phyloP scores from a whole-genome alignment of 352 stramenopile genomes.

The Phytophthora tubulina region DNA sequence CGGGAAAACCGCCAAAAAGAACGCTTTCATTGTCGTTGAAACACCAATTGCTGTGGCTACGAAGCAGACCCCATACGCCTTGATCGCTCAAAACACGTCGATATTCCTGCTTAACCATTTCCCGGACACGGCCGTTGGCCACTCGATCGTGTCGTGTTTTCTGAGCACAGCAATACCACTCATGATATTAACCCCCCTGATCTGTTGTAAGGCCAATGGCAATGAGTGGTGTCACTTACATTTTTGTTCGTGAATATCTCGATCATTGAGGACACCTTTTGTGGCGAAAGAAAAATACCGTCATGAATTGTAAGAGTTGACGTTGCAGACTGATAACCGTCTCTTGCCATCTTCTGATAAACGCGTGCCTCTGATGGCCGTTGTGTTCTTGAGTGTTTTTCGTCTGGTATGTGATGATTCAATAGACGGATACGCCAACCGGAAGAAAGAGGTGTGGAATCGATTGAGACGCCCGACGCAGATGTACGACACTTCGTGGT shows the following conservation, averaged over 20 bases:
- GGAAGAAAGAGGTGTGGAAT: background rate
- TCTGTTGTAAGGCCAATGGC: background rate
- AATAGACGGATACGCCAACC: constrained; percentile 25
- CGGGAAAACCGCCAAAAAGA: constrained; percentile 21
- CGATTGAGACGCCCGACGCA: background rate
- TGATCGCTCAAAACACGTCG: constrained; percentile 15
- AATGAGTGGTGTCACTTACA: constrained; percentile 5
- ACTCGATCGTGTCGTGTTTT: background rate
- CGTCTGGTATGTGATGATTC: constrained; percentile 13
- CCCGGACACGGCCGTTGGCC: constrained; percentile 16
- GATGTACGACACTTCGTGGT: constrained; percentile 23
- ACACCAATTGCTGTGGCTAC: constrained; percentile 33
- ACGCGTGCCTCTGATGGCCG: constrained; percentile 13
- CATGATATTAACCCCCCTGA: background rate
- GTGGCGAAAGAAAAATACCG: constrained; percentile 23
- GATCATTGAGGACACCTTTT: constrained; percentile 30
- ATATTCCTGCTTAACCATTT: constrained; percentile 33
- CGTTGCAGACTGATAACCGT: constrained; percentile 18
- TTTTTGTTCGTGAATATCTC: constrained; percentile 12
- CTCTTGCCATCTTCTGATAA: constrained; percentile 27
- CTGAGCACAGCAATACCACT: background rate
- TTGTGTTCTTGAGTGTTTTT: background rate
- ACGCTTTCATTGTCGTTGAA: constrained; percentile 22
- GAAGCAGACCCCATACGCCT: constrained; percentile 20
- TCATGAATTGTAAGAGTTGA: constrained; percentile 38